phyloP scores from a whole-genome alignment of 169 alveolate genomes.

The Cryptosporidium ubiquitum region DNA sequence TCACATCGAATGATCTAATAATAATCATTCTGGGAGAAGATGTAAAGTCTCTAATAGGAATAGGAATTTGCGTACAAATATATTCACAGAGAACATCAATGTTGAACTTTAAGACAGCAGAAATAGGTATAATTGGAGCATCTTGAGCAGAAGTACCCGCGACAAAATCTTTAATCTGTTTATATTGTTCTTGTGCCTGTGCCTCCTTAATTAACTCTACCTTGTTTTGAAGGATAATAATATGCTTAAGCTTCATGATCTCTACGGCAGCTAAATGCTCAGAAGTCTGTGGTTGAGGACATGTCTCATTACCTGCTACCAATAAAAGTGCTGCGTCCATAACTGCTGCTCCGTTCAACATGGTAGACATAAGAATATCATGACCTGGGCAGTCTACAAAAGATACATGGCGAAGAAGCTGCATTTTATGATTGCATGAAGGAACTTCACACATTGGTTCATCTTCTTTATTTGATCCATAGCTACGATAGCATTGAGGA shows the following conservation, averaged over 20 bases:
- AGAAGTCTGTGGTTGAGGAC: slow-evolving; percentile 99
- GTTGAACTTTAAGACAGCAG: slow-evolving; percentile 96
- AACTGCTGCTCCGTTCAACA: slow-evolving; percentile 99
- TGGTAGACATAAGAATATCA: slow-evolving; percentile 99
- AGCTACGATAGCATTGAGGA: slow-evolving; percentile 94
- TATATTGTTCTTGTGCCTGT: slow-evolving; percentile 94
- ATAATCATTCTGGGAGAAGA: slow-evolving; percentile 98
- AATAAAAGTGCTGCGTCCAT: slow-evolving; percentile 99
- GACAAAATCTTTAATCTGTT: slow-evolving; percentile 91
- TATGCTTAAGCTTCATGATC: slow-evolving; percentile 96
- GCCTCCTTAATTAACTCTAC: slow-evolving; percentile 97
- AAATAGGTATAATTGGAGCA: slow-evolving; percentile 97
- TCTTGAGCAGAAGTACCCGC: slow-evolving; percentile 97
- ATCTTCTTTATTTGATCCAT: slow-evolving; percentile 92
- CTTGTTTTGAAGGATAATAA: slow-evolving; percentile 97
- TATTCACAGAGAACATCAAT: slow-evolving; percentile 96
- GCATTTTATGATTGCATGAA: slow-evolving; percentile 87
- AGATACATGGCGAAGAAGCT: slow-evolving; percentile 94
- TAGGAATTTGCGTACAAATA: slow-evolving; percentile 93
- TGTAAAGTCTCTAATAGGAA: slow-evolving; percentile 97
- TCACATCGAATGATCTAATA: slow-evolving; percentile 98
- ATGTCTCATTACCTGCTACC: slow-evolving; percentile 95
- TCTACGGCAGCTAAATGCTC: slow-evolving; percentile 99
- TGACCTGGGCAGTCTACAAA: slow-evolving; percentile 99
- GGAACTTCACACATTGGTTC: slow-evolving; percentile 92